These are phyloP conservation scores for Anaeramoeba flamelloides DNA, from an alignment of 78 protist genomes.

Conservation along the genomic window DNA sequence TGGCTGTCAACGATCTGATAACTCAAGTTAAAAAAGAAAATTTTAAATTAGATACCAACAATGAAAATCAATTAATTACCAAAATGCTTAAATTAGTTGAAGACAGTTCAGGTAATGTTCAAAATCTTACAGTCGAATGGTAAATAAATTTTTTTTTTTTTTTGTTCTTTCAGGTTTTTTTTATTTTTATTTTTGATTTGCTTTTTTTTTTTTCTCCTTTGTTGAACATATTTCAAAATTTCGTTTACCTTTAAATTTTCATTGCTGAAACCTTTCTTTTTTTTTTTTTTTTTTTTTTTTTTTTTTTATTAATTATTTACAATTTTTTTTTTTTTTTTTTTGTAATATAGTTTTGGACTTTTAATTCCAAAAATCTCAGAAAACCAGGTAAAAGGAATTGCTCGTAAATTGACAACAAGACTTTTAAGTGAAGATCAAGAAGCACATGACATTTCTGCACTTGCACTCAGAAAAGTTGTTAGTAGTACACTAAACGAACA, in stretches of 20 bases:
- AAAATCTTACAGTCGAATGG: slow-evolving; percentile 35
- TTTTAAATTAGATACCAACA: slow-evolving; percentile 9
- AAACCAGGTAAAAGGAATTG: neutral
- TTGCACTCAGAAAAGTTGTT: slow-evolving; percentile 26
- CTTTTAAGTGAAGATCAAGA: slow-evolving; percentile 18
- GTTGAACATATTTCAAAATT: too few species aligned
- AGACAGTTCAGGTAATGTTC: slow-evolving; percentile 18
- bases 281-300: too few species aligned
- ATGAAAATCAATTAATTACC: slow-evolving; percentile 8
- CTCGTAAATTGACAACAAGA: neutral
- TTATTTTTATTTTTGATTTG: too few species aligned
- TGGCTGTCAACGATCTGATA: slow-evolving; percentile 33
- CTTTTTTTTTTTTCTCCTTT: too few species aligned
- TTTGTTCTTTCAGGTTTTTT: too few species aligned
- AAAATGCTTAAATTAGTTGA: slow-evolving; percentile 1
- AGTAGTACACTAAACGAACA: too few species aligned
- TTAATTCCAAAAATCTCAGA: slow-evolving; percentile 20
- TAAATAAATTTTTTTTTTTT: too few species aligned
- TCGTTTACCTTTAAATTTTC: too few species aligned
- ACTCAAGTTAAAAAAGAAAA: slow-evolving; percentile 22
- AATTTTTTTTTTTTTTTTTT: neutral
- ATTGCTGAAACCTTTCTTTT: too few species aligned
- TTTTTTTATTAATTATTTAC: neutral
- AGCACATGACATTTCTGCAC: slow-evolving; percentile 26
- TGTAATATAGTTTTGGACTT: slow-evolving; percentile 7